phyloP scores from a whole-genome alignment of 2,329 filamentous ascomycete species.

The Stenocarpella maydis region DNA sequence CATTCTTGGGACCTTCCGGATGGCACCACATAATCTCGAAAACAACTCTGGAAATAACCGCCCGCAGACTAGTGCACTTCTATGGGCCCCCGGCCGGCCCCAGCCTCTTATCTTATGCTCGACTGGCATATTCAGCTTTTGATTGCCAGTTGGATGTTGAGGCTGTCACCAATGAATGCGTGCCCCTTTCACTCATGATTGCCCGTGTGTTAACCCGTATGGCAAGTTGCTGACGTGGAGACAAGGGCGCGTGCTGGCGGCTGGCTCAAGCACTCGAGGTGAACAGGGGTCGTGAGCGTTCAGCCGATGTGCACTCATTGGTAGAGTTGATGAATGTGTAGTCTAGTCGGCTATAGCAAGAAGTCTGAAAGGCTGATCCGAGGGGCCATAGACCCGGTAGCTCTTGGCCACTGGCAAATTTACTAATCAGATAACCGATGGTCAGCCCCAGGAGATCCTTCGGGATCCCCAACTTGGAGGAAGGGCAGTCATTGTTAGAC shows the following conservation, averaged over 20 bases:
- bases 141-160: background rate
- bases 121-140: background rate
- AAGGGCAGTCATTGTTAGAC: background rate
- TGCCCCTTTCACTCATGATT: background rate
- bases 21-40: no score
- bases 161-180: background rate
- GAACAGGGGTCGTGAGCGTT: background rate
- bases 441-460: constrained; percentile 15
- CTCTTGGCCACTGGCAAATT: background rate
- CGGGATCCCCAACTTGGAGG: background rate
- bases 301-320: background rate
- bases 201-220: background rate
- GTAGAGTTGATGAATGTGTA: no score
- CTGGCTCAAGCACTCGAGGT: no score
- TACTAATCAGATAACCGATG: no score
- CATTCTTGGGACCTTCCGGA: background rate
- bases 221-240: background rate
- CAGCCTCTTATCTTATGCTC: background rate
- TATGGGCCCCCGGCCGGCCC: background rate
- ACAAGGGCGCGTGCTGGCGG: background rate
- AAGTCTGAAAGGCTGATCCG: background rate
- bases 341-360: background rate
- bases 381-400: background rate
- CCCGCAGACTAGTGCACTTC: no score
- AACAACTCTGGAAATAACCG: no score